These are phyloP conservation scores for Kurtzmaniella cleridarum DNA, from an alignment of 805 yeast genomes.

Conservation along the genomic window DNA sequence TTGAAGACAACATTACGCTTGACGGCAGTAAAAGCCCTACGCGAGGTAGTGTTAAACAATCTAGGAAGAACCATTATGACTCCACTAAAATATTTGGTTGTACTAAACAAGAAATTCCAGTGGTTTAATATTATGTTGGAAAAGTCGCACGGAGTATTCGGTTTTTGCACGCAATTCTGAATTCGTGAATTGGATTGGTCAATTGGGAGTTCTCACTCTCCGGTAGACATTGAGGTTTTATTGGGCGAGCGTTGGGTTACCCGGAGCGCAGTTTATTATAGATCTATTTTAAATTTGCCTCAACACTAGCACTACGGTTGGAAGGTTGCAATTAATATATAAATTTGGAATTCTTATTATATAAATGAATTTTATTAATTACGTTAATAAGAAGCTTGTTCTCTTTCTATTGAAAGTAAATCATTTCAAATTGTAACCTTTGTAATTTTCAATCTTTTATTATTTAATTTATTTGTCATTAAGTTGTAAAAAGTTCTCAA, in stretches of 20 bases:
- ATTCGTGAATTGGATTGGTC: slow-evolving; percentile 18
- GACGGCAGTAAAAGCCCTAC: slow-evolving; percentile 85
- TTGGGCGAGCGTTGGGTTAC: slow-evolving; percentile 15
- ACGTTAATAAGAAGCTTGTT: too few species aligned
- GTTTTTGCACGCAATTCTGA: slow-evolving; percentile 1
- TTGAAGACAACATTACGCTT: slow-evolving; percentile 72
- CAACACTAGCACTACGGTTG: too few species aligned
- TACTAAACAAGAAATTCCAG: background rate
- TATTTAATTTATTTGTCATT: too few species aligned
- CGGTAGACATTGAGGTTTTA: slow-evolving; percentile 16
- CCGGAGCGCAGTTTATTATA: slow-evolving; percentile 1
- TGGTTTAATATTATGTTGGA: background rate
- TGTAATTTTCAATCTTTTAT: too few species aligned
- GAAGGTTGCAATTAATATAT: too few species aligned
- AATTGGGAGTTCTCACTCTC: slow-evolving; percentile 10
- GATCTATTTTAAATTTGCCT: too few species aligned
- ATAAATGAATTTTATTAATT: too few species aligned
- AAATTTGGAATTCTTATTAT: too few species aligned
- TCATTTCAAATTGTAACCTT: too few species aligned
- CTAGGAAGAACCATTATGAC: slow-evolving; percentile 49
- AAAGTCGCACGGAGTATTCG: slow-evolving; percentile 4
- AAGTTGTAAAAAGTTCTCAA: too few species aligned
- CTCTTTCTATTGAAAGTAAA: too few species aligned
- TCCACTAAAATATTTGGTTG: slow-evolving; percentile 6
- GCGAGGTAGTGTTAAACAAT: slow-evolving; percentile 55